Evolutionary conservation across 2,329 filamentous ascomycete species (phyloP).

Genomic region (Proliferodiscus dingleyae): DNA sequence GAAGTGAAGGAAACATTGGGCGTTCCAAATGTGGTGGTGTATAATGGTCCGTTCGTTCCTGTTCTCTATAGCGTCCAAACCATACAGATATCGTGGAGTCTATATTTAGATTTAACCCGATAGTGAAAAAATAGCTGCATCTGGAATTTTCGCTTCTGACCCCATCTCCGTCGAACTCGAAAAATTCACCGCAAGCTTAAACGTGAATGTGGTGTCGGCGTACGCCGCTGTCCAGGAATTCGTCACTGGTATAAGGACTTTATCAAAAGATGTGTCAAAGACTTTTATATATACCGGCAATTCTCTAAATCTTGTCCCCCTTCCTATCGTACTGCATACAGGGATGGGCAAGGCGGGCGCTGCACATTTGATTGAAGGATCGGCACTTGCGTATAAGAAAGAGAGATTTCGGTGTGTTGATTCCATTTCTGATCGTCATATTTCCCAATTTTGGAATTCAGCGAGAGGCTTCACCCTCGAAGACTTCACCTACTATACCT

Average conservation of each 20-base stretch:
- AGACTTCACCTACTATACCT: too few species aligned
- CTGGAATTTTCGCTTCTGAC: not conserved
- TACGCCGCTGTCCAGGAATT: slow-evolving; percentile 39
- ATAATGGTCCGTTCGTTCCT: slow-evolving; percentile 32
- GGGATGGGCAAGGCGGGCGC: slow-evolving; percentile 38
- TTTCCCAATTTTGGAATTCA: too few species aligned
- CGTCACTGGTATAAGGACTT: slow-evolving; percentile 27
- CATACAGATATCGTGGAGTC: too few species aligned
- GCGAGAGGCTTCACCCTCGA: too few species aligned
- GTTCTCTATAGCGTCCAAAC: not conserved
- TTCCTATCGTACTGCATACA: slow-evolving; percentile 31
- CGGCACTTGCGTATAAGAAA: slow-evolving; percentile 33
- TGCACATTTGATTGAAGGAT: slow-evolving; percentile 31
- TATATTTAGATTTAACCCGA: too few species aligned
- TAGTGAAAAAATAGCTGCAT: too few species aligned
- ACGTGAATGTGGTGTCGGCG: slow-evolving; percentile 35
- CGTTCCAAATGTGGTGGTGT: slow-evolving; percentile 39
- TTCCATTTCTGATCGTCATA: too few species aligned
- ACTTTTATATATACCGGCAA: slow-evolving; percentile 45
- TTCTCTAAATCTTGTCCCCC: slow-evolving; percentile 30
- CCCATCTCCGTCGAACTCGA: slow-evolving; percentile 28
- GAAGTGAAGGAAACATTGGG: slow-evolving; percentile 33
- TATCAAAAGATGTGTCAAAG: slow-evolving; percentile 27
- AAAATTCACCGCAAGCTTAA: slow-evolving; percentile 31
- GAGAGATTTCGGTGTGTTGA: slow-evolving; percentile 34